Evolutionary conservation across 306 rosid species (phyloP).

Genomic region (Vicia villosa): DNA sequence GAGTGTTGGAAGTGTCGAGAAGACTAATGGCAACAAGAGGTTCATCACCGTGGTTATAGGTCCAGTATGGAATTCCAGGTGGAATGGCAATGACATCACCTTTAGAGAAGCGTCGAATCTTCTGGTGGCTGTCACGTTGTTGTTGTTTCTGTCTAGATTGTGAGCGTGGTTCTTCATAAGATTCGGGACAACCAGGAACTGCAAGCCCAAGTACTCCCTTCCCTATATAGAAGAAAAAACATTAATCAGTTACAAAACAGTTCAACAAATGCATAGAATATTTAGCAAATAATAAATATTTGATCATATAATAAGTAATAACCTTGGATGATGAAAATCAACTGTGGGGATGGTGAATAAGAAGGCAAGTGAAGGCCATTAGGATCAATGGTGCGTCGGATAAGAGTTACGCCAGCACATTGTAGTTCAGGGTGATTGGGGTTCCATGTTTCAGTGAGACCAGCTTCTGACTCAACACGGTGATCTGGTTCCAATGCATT

Average conservation of each 20-base stretch:
- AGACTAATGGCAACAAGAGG: conserved; percentile 44
- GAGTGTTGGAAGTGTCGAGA: conserved; percentile 42
- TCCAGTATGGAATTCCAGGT: conserved; percentile 43
- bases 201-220: conserved; percentile 25
- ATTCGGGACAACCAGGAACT: conserved; percentile 34
- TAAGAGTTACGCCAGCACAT: conserved; percentile 37
- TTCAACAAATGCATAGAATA: not conserved
- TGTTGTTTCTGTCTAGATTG: not conserved
- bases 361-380: conserved; percentile 45
- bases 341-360: conserved; percentile 17
- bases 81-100: conserved; percentile 45
- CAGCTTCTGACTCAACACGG: conserved; percentile 36
- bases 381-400: conserved; percentile 24
- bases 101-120: conserved; percentile 15
- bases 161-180: conserved; percentile 24
- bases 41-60: conserved; percentile 30
- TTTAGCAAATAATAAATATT: not conserved
- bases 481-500: conserved; percentile 41
- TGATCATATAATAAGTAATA: not conserved
- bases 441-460: conserved; percentile 36
- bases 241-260: not conserved
- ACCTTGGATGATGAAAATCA: conserved; percentile 31
- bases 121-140: conserved; percentile 38
- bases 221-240: conserved; percentile 7
- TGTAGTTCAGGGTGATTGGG: conserved; percentile 30